phyloP scores from a whole-genome alignment of 768 basidiomycete genomes.

The Suillus spraguei region DNA sequence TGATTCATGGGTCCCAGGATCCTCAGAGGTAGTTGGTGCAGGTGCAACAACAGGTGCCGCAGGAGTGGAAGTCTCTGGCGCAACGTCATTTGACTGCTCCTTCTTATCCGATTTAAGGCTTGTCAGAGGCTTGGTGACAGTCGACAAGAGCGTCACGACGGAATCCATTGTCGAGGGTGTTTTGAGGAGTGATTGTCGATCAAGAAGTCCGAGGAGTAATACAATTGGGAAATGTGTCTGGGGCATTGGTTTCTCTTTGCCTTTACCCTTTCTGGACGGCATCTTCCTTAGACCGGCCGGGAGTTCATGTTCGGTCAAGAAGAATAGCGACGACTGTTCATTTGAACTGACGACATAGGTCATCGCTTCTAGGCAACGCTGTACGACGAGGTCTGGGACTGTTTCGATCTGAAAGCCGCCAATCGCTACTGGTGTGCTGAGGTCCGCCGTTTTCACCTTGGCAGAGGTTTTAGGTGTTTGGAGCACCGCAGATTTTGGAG shows the following conservation, averaged over 20 bases:
- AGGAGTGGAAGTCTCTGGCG: slow-evolving; percentile 20
- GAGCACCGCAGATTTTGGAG: slow-evolving; percentile 49
- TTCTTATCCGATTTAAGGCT: slow-evolving; percentile 57
- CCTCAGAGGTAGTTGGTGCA: slow-evolving; percentile 15
- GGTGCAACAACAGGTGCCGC: slow-evolving; percentile 20
- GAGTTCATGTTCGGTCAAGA: slow-evolving; percentile 94
- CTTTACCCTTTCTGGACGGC: slow-evolving; percentile 86
- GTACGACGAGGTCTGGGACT: slow-evolving; percentile 90
- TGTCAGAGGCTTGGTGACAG: slow-evolving; percentile 82
- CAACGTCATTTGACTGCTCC: slow-evolving; percentile 28
- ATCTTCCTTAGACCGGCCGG: slow-evolving; percentile 73
- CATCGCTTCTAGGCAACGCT: slow-evolving; percentile 91
- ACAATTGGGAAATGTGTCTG: slow-evolving; percentile 92
- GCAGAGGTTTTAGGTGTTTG: slow-evolving; percentile 50
- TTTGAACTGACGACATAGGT: slow-evolving; percentile 86
- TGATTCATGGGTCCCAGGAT: slow-evolving; percentile 5
- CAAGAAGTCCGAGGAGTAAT: slow-evolving; percentile 83
- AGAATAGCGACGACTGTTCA: slow-evolving; percentile 85
- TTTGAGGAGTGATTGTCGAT: slow-evolving; percentile 82
- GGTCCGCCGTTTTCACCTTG: slow-evolving; percentile 72
- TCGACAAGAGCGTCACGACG: slow-evolving; percentile 84
- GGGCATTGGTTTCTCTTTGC: slow-evolving; percentile 83
- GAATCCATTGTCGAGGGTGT: slow-evolving; percentile 93
- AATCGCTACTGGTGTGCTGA: slow-evolving; percentile 49
- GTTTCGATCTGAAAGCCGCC: slow-evolving; percentile 69